Evolutionary conservation across 2,329 filamentous ascomycete genomes (phyloP).

Genomic region (Stagonosporopsis chrysanthemi): DNA sequence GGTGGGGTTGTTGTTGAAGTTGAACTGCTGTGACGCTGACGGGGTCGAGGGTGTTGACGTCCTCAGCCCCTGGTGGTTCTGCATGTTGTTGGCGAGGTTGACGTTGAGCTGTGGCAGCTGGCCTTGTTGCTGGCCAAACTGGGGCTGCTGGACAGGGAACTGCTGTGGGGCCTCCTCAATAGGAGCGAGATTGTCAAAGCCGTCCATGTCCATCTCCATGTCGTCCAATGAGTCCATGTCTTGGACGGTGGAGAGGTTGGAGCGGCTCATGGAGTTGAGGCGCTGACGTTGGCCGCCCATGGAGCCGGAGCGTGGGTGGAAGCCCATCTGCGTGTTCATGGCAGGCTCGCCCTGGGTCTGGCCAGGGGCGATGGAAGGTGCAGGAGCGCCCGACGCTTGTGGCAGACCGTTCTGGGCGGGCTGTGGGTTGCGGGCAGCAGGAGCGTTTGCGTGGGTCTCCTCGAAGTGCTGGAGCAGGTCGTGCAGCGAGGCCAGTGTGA

Average conservation of each 20-base stretch:
- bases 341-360: slow-evolving; percentile 51
- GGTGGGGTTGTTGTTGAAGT: slow-evolving; percentile 89
- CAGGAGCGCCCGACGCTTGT: slow-evolving; percentile 36
- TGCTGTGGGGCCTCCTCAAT: slow-evolving; percentile 75
- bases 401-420: slow-evolving; percentile 55
- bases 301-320: slow-evolving; percentile 51
- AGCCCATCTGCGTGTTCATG: slow-evolving; percentile 48
- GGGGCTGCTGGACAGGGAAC: slow-evolving; percentile 61
- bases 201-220: slow-evolving; percentile 95
- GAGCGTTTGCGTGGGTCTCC: slow-evolving; percentile 83
- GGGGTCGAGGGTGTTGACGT: slow-evolving; percentile 89
- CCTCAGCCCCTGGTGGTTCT: slow-evolving; percentile 77
- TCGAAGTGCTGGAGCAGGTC: slow-evolving; percentile 97
- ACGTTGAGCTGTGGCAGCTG: slow-evolving; percentile 77
- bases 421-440: slow-evolving; percentile 59
- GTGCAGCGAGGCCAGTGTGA: slow-evolving; percentile 88
- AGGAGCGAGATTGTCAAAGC: slow-evolving; percentile 74
- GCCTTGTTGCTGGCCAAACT: slow-evolving; percentile 63
- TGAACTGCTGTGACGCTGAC: slow-evolving; percentile 70
- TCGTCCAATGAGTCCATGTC: slow-evolving; percentile 87
- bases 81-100: slow-evolving; percentile 74
- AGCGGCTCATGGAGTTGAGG: slow-evolving; percentile 51
- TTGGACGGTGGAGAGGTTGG: slow-evolving; percentile 53
- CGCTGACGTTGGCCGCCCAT: slow-evolving; percentile 48
- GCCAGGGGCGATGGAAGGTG: slow-evolving; percentile 53